Base-by-base conservation (phyloP, 495 filamentous ascomycete species). In the Cercophora scortea region DNA sequence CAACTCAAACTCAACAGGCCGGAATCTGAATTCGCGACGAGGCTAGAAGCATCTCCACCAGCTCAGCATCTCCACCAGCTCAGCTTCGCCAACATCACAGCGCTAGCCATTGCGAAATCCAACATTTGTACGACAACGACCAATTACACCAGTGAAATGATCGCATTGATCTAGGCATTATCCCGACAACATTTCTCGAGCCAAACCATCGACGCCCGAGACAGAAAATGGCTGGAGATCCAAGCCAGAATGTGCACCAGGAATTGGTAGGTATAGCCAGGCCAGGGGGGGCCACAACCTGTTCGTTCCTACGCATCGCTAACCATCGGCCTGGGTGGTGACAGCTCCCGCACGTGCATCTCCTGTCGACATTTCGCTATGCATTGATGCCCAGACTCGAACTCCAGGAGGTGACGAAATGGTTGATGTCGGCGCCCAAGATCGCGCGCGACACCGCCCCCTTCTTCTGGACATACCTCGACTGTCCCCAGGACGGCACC, bases 381-480 rank as follows among this genome's bases (percentile, higher is more conserved):
- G 83, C 90, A 1, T 62, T 76, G 42, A 79, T 84, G 65, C 79
- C 80, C 32, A 71, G 76, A 54, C 71, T 92, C 52, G 79, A 83
- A 49, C 75, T 85, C 11, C 75, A 83, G 19, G 83, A 88, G 50
- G 83, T 88, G 8, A 81, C 87, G 40, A 82, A 85, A 57, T 90
- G 85, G 76, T 78, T 96, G 50, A 69, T 86, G 52, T 74, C 81
- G 61, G 90, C 89, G n/a, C 87, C 88, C 4, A 85, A 83, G 58
- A 84, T 94, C 43, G 81, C 88, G 38, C 85, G 84, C 54, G 82
- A 89, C 56, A 69, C 75, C 45, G 81, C 88, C 36, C 78, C 90
- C 6, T 90, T 96, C 78, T 85, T 81, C 62, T 98, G 92, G 92
- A 90, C 85, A 15, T 96, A 93, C 68, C 76, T 96, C 42, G 84